These are phyloP conservation scores for Trametopsis cervina DNA, from an alignment of 768 basidiomycete species.

Conservation along the genomic window DNA sequence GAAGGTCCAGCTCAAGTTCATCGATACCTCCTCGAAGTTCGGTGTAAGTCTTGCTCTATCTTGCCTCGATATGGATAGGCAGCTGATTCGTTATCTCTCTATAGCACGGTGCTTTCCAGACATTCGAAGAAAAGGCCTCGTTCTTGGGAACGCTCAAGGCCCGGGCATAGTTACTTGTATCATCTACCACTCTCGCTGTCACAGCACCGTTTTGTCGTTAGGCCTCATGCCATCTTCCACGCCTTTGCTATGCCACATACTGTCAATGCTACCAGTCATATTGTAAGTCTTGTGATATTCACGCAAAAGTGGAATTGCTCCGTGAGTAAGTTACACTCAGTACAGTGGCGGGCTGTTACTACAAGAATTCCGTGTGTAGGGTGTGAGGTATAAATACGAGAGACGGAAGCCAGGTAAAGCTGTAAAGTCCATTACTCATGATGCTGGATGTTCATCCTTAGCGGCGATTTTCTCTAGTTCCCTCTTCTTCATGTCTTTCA, in stretches of 20 bases:
- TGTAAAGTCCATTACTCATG: conserved; percentile 4
- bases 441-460: too few species aligned
- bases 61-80: background rate
- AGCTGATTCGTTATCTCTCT: conserved; percentile 4
- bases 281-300: background rate
- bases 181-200: conserved; percentile 29
- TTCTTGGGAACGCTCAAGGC: conserved; percentile 92
- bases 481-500: too few species aligned
- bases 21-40: conserved; percentile 97
- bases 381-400: too few species aligned
- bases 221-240: conserved; percentile 29
- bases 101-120: conserved; percentile 96
- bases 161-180: conserved; percentile 46
- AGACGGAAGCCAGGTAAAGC: too few species aligned
- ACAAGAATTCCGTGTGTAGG: too few species aligned
- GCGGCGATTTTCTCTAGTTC: too few species aligned
- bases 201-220: conserved; percentile 25
- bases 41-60: conserved; percentile 53
- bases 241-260: conserved; percentile 33
- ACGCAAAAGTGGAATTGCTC: too few species aligned
- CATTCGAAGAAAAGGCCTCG: conserved; percentile 90
- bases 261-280: conserved; percentile 24
- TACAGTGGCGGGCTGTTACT: too few species aligned
- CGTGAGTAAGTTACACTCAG: too few species aligned
- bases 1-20: conserved; percentile 97